Evolutionary conservation across 805 yeast genomes (phyloP).

Genomic region (Naumovozyma dairenensis): DNA sequence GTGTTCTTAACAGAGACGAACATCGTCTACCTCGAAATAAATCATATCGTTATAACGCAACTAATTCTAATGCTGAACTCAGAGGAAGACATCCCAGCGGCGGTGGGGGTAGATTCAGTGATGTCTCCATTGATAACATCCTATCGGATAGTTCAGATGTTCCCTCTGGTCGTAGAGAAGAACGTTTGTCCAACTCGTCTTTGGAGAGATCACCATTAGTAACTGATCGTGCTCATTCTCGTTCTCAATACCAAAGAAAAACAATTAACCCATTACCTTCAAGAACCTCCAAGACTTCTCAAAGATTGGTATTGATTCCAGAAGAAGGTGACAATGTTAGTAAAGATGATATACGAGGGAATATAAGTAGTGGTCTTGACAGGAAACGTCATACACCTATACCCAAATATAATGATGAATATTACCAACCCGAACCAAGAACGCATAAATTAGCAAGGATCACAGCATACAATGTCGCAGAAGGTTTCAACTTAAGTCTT

Average conservation of each 20-base stretch:
- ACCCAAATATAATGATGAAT: background rate
- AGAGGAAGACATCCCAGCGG: too few relatives aligned
- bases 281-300: slow-evolving; percentile 78
- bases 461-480: slow-evolving; percentile 87
- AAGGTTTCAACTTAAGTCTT: slow-evolving; percentile 57
- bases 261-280: slow-evolving; percentile 33
- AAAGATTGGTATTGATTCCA: slow-evolving; percentile 80
- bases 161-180: slow-evolving; percentile 58
- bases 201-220: slow-evolving; percentile 12
- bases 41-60: background rate
- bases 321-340: slow-evolving; percentile 47
- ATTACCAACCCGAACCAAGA: slow-evolving; percentile 8
- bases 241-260: slow-evolving; percentile 13
- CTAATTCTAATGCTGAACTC: background rate
- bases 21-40: background rate
- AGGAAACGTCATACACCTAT: slow-evolving; percentile 1
- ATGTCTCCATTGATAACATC: slow-evolving; percentile 72
- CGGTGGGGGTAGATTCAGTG: slow-evolving; percentile 45
- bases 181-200: slow-evolving; percentile 32
- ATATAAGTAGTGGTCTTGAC: background rate
- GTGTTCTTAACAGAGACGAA: slow-evolving; percentile 2
- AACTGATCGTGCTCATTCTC: slow-evolving; percentile 11
- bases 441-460: slow-evolving; percentile 65
- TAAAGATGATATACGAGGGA: slow-evolving; percentile 28
- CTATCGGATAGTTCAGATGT: slow-evolving; percentile 74